Base-by-base conservation (phyloP, 2,329 filamentous ascomycete genomes). In the Alternaria infectoria region DNA sequence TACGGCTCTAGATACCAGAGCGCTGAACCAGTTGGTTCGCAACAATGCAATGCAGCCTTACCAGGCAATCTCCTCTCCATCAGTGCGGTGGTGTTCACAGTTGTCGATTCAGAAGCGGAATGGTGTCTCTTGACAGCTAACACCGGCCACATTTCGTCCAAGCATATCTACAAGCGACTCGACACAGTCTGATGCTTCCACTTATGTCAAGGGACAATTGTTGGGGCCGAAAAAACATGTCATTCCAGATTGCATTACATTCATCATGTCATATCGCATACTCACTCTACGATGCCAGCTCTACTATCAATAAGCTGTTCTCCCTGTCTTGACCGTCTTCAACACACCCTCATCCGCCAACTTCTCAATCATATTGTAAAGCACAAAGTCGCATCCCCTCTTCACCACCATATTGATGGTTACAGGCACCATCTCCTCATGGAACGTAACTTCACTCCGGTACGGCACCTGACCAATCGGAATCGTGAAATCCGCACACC, bases 401-500 rank as follows among this genome's bases (percentile, higher is more conserved):
- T 77, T 80, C 7, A 82, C 81, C 9, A 83, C 77, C 57, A 83
- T 65, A 28, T 78, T 80, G 3, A 83, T 77, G 11, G 81, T 81
- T 7, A 84, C 81, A 9, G 82, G 82, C 50, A 83, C 72, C 69
- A 79, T 77, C 70, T 83, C 81, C 55, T 76, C 69, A 36, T 76
- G 73, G 32, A 78, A 79, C 1, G 80, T 82, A 7, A 83, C 73
- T 59, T 80, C 78, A 61, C 79, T 81, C 19, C 57, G 61, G 61
- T 82, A 83, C 11, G 73, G 61, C 5, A 83, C 78, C 67, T 84
- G 80, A 1, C 82, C 82, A 54, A 84, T 80, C 12, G 81, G 81
- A 15, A 84, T 70, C 1, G 78, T 82, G 54, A 80, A 80, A 59
- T 83, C 79, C 2, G 80, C 80, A 50, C 79, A 79, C 10, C 79